Conservation (phyloP, 305 asterid species). For the Ruellia speciosa region DNA sequence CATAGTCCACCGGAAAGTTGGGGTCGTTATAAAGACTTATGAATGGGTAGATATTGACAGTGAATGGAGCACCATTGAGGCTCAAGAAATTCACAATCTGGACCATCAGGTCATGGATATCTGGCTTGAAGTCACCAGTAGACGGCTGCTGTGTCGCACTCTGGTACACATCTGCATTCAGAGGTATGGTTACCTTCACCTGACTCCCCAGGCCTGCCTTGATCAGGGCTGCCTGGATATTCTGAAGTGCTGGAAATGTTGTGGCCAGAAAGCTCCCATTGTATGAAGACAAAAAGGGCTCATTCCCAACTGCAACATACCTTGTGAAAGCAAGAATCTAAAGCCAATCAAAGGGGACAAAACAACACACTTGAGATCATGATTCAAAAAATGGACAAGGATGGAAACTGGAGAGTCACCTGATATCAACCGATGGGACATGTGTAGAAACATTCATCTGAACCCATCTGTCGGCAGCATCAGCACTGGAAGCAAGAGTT, state of each 20-base stretch:
- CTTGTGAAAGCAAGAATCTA: background rate
- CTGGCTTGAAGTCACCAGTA: background rate
- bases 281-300: background rate
- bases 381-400: background rate
- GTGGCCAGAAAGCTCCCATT: background rate
- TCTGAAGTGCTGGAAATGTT: constrained; percentile 6
- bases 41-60: constrained; percentile 4
- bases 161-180: constrained; percentile 6
- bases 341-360: background rate
- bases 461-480: background rate
- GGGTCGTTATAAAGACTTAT: background rate
- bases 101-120: background rate
- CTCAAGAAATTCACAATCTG: constrained; percentile 7
- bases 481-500: background rate
- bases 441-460: background rate
- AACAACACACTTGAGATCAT: background rate
- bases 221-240: background rate
- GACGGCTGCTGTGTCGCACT: background rate
- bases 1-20: constrained; percentile 7
- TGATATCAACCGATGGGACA: background rate
- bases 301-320: constrained; percentile 6
- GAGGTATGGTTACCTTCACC: background rate
- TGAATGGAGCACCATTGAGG: constrained; percentile 2
- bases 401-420: background rate
- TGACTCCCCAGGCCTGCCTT: background rate